phyloP scores from a whole-genome alignment of 768 basidiomycete species.

The Lactifluus echinatus region DNA sequence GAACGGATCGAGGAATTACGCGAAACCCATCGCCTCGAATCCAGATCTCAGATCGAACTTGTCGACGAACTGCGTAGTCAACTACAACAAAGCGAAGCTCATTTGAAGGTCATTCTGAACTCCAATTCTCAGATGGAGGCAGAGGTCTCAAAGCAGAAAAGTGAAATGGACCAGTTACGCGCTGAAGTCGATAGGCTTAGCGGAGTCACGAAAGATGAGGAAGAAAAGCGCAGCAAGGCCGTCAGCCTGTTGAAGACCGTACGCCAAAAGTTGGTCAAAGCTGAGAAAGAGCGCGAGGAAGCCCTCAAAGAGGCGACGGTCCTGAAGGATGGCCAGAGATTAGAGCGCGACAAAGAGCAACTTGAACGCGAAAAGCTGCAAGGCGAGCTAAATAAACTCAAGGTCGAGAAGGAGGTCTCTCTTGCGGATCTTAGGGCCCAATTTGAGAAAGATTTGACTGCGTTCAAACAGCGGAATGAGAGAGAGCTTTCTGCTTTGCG shows the following conservation, averaged over 20 bases:
- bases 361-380: slow-evolving; percentile 45
- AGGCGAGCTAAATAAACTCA: slow-evolving; percentile 53
- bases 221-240: slow-evolving; percentile 94
- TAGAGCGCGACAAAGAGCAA: slow-evolving; percentile 35
- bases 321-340: slow-evolving; percentile 46
- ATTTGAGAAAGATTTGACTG: slow-evolving; percentile 62
- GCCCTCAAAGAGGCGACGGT: slow-evolving; percentile 48
- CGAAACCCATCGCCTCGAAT: slow-evolving; percentile 75
- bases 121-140: slow-evolving; percentile 42
- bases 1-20: slow-evolving; percentile 76
- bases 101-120: slow-evolving; percentile 50
- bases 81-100: slow-evolving; percentile 58
- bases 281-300: slow-evolving; percentile 91
- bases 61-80: slow-evolving; percentile 64
- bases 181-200: slow-evolving; percentile 56
- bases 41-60: slow-evolving; percentile 66
- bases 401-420: slow-evolving; percentile 55
- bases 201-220: slow-evolving; percentile 76
- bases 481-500: slow-evolving; percentile 57
- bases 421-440: slow-evolving; percentile 51
- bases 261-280: slow-evolving; percentile 92
- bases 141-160: slow-evolving; percentile 39
- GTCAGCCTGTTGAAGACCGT: slow-evolving; percentile 90
- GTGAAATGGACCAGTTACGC: slow-evolving; percentile 50
- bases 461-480: slow-evolving; percentile 58